These are phyloP conservation scores for Pleurotus tuber-regium DNA, from an alignment of 768 basidiomycete genomes.

Conservation along the genomic window DNA sequence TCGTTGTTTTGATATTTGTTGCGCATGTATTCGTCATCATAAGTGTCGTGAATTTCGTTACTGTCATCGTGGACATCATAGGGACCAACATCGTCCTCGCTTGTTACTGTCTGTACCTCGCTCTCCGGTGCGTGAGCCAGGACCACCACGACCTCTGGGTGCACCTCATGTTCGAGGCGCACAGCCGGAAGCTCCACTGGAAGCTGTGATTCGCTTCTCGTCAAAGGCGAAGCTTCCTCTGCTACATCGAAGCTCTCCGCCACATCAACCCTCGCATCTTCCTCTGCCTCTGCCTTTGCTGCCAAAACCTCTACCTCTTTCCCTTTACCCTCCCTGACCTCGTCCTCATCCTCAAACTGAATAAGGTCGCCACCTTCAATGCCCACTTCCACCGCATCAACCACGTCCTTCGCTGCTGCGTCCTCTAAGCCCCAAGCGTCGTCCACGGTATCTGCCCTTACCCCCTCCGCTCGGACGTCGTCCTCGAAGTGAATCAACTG, in stretches of 20 bases:
- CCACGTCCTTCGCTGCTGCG: background rate
- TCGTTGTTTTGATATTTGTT: conserved; percentile 3
- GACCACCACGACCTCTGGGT: background rate
- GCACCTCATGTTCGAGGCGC: background rate
- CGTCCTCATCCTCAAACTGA: background rate
- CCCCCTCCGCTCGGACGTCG: background rate
- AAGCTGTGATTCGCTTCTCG: background rate
- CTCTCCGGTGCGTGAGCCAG: no score
- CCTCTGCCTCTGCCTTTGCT: no score
- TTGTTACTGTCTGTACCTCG: background rate
- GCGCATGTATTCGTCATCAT: background rate
- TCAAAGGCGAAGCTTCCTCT: no score
- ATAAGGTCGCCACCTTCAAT: background rate
- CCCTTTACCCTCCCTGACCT: background rate
- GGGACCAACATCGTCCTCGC: conserved; percentile 1
- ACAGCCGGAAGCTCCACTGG: background rate
- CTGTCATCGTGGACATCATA: background rate
- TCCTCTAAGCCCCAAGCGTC: background rate
- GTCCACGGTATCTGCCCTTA: background rate
- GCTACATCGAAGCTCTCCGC: no score
- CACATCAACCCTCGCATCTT: no score
- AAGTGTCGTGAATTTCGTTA: conserved; percentile 16
- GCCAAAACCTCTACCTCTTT: no score
- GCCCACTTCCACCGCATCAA: background rate
- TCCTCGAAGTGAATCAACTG: conserved; percentile 8